Evolutionary conservation across 768 basidiomycete genomes (phyloP), one percentile per base, ranked within the genome.

Genomic region (Suillus ampliporus): DNA sequence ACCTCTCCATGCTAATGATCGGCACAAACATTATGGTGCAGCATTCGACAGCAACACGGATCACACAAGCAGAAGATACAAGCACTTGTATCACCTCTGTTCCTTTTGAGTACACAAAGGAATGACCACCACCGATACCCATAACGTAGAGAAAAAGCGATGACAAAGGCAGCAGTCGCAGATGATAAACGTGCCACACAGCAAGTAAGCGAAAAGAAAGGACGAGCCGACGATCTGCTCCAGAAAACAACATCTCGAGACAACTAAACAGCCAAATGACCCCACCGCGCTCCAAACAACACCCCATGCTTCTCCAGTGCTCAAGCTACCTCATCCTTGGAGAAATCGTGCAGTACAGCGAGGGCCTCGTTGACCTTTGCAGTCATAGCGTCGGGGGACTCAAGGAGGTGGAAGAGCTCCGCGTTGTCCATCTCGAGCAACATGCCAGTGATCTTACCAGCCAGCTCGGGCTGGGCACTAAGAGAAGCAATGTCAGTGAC

Each of bases 401-500:
- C 95, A 69, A 99, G 79, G 56, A 99, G 86, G 79, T 93, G 90
- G 34, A 99, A 80, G 57, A 99, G 84, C 79, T 99, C 97, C 53
- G 84, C 73, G 80, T 97, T 97, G 77, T 98, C 96, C 97, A 99
- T 99, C 87, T 99, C 96, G 67, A 98, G 87, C 72, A 98, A 83
- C 96, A 98, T 98, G 61, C 95, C 96, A 48, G 96, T 98, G 77
- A 98, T 97, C 85, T 98, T 98, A 64, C 97, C 97, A 67, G 97
- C 95, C 73, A 97, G 82, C 23, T 97, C 96, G 62, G 95, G 94
- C 71, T 99, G 90, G 61, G 89, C 75, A 26, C 90, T 94, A 73
- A 52, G 63, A 60, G 26, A 61, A 58, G 8, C 73, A 50, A 68
- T 51, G 62, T 28, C 59, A 64, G 8, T 61, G 57, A 64, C 60